A percentile compares a stretch with the other conserved stretches of the same genome.
Conservation (phyloP, 2,329 filamentous ascomycete species). For the Penicillium sclerotigenum region DNA sequence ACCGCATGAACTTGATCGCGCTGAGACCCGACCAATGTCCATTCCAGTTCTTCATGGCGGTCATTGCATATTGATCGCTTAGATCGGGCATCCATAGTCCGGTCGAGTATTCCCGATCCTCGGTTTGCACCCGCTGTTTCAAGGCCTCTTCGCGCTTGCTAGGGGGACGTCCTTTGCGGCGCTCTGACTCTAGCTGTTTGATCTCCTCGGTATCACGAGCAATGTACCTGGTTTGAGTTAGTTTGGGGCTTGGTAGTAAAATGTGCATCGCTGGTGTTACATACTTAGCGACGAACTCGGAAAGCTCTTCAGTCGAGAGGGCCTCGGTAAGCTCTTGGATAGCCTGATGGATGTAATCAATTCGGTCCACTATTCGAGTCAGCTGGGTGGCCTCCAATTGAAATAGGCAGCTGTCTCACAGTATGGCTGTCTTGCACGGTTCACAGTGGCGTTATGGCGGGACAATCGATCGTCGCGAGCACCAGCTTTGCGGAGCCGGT, state of each 20-base stretch:
- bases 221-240: slow-evolving; percentile 33
- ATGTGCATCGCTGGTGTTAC: slow-evolving; percentile 20
- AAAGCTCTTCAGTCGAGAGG: slow-evolving; percentile 39
- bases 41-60: slow-evolving; percentile 70
- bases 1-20: slow-evolving; percentile 71
- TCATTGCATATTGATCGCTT: slow-evolving; percentile 61
- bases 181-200: slow-evolving; percentile 54
- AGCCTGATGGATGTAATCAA: slow-evolving; percentile 69
- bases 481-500: slow-evolving; percentile 73
- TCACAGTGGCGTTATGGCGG: slow-evolving; percentile 65
- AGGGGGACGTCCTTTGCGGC: slow-evolving; percentile 75
- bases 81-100: slow-evolving; percentile 83
- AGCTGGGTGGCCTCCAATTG: not conserved
- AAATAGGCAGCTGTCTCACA: slow-evolving; percentile 48
- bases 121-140: slow-evolving; percentile 64
- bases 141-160: slow-evolving; percentile 74
- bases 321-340: slow-evolving; percentile 39
- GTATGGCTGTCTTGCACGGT: slow-evolving; percentile 71
- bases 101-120: slow-evolving; percentile 75
- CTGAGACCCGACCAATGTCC: slow-evolving; percentile 79
- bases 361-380: slow-evolving; percentile 56
- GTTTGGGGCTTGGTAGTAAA: not conserved
- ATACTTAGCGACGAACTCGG: slow-evolving; percentile 59
- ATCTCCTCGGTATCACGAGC: slow-evolving; percentile 38
- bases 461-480: slow-evolving; percentile 79